These are phyloP conservation scores for Cenchrus purpureus DNA, from an alignment of 176 grass and related monocot species.

Conservation along the genomic window DNA sequence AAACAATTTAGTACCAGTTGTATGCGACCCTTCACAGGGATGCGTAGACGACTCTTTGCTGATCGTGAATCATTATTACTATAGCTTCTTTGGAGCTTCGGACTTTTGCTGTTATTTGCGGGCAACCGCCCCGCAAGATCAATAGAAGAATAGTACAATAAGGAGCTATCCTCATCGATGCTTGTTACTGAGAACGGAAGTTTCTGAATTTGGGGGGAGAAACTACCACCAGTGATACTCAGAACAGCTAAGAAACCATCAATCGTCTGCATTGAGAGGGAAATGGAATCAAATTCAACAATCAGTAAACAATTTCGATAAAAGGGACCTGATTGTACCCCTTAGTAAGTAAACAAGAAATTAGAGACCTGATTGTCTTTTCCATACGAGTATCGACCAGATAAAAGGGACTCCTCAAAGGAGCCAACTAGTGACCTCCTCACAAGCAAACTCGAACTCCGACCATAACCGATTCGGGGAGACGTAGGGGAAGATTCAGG, in stretches of 20 bases:
- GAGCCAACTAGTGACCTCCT: slow-evolving; percentile 91
- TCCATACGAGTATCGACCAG: slow-evolving; percentile 85
- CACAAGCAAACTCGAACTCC: slow-evolving; percentile 51
- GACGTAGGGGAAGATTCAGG: slow-evolving; percentile 46
- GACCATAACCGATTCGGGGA: slow-evolving; percentile 52
- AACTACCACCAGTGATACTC: slow-evolving; percentile 81
- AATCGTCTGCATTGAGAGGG: slow-evolving; percentile 66
- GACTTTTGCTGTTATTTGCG: slow-evolving; percentile 55
- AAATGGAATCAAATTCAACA: slow-evolving; percentile 45
- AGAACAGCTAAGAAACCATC: slow-evolving; percentile 91
- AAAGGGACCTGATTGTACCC: background rate
- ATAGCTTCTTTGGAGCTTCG: slow-evolving; percentile 63
- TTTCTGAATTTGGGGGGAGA: slow-evolving; percentile 78
- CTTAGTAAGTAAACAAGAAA: slow-evolving; percentile 24
- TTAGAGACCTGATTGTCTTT: slow-evolving; percentile 80
- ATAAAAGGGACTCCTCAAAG: slow-evolving; percentile 97
- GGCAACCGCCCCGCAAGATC: slow-evolving; percentile 70
- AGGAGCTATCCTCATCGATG: slow-evolving; percentile 80
- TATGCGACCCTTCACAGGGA: slow-evolving; percentile 86
- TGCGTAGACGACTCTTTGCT: slow-evolving; percentile 83
- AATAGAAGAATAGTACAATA: slow-evolving; percentile 96
- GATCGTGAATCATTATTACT: slow-evolving; percentile 81
- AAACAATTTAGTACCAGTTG: slow-evolving; percentile 80
- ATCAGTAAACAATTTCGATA: background rate
- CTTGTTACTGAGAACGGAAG: slow-evolving; percentile 91